A percentile compares a stretch with the other conserved stretches of the same genome.
Conservation (phyloP, 176 grass and related monocot genomes). For the Poa pratensis region DNA sequence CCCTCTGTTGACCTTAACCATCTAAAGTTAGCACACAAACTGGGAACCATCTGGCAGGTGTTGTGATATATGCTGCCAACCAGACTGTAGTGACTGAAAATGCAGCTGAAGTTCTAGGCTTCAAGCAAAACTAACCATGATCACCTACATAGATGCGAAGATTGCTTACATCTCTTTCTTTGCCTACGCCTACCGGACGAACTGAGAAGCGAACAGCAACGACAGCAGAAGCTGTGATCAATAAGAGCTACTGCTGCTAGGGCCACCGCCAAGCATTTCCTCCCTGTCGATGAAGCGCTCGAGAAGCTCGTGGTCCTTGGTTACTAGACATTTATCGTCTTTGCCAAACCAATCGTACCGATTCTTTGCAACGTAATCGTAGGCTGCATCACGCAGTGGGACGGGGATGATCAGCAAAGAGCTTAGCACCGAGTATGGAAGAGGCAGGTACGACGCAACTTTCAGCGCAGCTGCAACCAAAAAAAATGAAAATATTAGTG, state of each 20-base stretch:
- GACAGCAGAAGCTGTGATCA: slow-evolving; percentile 36
- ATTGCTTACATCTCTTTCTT: slow-evolving; percentile 39
- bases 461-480: slow-evolving; percentile 68
- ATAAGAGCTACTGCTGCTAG: slow-evolving; percentile 42
- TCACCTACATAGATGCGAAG: slow-evolving; percentile 8
- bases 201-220: not conserved
- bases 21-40: not conserved
- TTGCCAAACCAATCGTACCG: slow-evolving; percentile 91
- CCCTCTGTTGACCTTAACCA: slow-evolving; percentile 1
- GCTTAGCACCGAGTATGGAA: slow-evolving; percentile 79
- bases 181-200: slow-evolving; percentile 21
- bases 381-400: slow-evolving; percentile 69
- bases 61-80: not conserved
- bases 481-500: slow-evolving; percentile 20
- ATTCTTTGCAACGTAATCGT: slow-evolving; percentile 83
- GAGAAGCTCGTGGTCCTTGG: slow-evolving; percentile 75
- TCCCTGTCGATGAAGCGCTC: slow-evolving; percentile 90
- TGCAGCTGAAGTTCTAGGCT: slow-evolving; percentile 7
- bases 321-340: slow-evolving; percentile 75
- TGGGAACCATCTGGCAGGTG: slow-evolving; percentile 3
- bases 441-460: slow-evolving; percentile 87
- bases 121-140: not conserved
- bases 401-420: slow-evolving; percentile 64
- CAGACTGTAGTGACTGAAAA: not conserved
- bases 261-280: slow-evolving; percentile 67